Base-by-base conservation (phyloP, 768 basidiomycete species). In the Tylopilus sp. region DNA sequence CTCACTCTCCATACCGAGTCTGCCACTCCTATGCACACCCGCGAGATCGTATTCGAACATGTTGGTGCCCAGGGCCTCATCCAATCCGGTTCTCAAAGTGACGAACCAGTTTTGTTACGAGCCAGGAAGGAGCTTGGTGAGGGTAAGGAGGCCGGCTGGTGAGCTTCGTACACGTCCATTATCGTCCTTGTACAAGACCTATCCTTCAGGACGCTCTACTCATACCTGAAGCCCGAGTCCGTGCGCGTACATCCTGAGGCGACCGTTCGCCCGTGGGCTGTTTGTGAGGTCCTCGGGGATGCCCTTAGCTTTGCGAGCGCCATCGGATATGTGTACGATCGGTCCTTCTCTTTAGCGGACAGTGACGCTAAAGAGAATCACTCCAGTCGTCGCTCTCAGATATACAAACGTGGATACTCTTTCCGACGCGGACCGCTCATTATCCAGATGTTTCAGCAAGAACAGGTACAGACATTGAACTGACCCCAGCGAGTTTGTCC, bases 391-490 rank as follows among this genome's bases (percentile, higher is more conserved):
- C 78, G 85, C 45, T 85, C 85, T 16, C 86, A 91, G 70, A 85
- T 87, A 36, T 92, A 86, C 73, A 92, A 90, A 70, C 81, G 82
- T 37, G 90, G 90, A 28, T 92, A 88, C 64, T 72, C 83, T 22
- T 92, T 92, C 65, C 76, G 86, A 26, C 74, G 86, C 52, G 89
- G 89, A 2, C 64, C 75, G 17, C 74, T 92, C 13, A 74, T 87
- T 16, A 88, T 92, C 50, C 81, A 86, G 56, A 88, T 92, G 84
- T 89, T 87, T 66, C 89, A 91, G 68, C 87, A 91, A 69, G 90
- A 91, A 70, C 84, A 87, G 73, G 89, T 85, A 67, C 50, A 12
- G 9, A n/a, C 17, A 14, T 52, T 63, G 26, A 41, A 8, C 25
- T 25, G 36, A 58, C 29, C 45, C 8, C 11, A 24, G 10, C 22